Evolutionary conservation across 345 rosid genomes (phyloP).

Genomic region (Garcia nutans): DNA sequence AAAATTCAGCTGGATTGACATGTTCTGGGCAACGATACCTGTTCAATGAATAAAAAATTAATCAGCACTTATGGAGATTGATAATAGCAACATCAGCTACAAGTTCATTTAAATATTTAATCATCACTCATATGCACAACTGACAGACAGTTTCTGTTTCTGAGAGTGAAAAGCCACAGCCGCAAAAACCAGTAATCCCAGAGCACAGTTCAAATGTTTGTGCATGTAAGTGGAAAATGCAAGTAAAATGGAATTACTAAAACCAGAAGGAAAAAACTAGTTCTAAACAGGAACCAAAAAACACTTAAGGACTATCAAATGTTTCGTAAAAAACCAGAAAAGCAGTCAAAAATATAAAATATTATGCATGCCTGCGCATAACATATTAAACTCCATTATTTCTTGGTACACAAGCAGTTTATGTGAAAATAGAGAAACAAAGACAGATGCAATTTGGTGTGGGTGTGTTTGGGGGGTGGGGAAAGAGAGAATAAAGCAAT

Average conservation of each 20-base stretch:
- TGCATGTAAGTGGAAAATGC: background rate
- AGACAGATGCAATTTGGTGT: background rate
- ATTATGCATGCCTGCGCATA: background rate
- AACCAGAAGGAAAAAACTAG: background rate
- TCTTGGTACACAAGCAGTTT: background rate
- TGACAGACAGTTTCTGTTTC: background rate
- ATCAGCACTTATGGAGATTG: constrained; percentile 7
- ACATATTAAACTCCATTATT: background rate
- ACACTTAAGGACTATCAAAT: background rate
- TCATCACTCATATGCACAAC: constrained; percentile 6
- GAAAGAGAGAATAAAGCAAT: constrained; percentile 3
- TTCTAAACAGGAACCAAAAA: background rate
- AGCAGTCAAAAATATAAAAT: background rate
- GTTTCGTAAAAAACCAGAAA: background rate
- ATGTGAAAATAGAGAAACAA: background rate
- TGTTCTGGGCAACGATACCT: constrained; percentile 86
- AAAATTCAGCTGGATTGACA: constrained; percentile 94
- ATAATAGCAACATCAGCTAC: constrained; percentile 9
- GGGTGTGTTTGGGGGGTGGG: no score
- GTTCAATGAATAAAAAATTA: constrained; percentile 32
- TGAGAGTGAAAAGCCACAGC: background rate
- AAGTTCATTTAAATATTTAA: constrained; percentile 13
- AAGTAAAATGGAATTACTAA: background rate
- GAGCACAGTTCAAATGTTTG: background rate
- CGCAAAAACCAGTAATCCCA: background rate